Evolutionary conservation across 176 grass and related monocot species (phyloP).

Genomic region (Oryza meridionalis): DNA sequence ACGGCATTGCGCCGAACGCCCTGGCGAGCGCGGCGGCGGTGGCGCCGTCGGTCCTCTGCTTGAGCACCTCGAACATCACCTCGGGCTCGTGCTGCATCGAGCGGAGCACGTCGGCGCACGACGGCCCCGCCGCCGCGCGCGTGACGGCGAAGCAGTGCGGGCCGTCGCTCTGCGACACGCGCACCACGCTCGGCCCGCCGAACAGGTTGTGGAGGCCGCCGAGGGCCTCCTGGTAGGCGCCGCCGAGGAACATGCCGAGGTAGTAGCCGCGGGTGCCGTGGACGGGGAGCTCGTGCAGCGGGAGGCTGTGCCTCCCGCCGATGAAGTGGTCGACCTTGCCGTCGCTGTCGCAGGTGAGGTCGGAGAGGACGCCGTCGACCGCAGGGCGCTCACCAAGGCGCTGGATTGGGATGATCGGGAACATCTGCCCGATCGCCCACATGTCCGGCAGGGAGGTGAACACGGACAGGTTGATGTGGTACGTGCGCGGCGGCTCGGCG

Average conservation of each 20-base stretch:
- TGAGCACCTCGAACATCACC: constrained; percentile 86
- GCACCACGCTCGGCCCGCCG: constrained; percentile 89
- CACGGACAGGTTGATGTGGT: constrained; percentile 85
- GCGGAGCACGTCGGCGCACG: constrained; percentile 86
- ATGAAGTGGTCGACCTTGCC: constrained; percentile 84
- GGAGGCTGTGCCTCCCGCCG: constrained; percentile 68
- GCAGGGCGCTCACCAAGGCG: constrained; percentile 67
- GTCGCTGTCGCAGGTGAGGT: constrained; percentile 97
- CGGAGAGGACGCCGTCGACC: constrained; percentile 64
- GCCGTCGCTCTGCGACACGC: constrained; percentile 78
- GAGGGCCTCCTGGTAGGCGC: constrained; percentile 96
- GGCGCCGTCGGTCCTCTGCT: constrained; percentile 52
- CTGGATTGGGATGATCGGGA: constrained; percentile 90
- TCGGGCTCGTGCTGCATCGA: constrained; percentile 95
- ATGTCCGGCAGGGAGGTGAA: constrained; percentile 95
- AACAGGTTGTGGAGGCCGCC: constrained; percentile 95
- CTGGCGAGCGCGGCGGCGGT: constrained; percentile 46
- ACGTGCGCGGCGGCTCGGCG: constrained; percentile 55
- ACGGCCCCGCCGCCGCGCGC: constrained; percentile 63
- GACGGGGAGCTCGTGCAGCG: constrained; percentile 69
- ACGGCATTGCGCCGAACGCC: constrained; percentile 81
- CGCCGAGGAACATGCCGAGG: constrained; percentile 97
- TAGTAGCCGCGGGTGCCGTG: constrained; percentile 64
- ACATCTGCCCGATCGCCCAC: constrained; percentile 92
- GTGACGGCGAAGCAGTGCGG: constrained; percentile 91